Conservation (phyloP, 768 basidiomycete genomes). For the Hygrocybe punicea region DNA sequence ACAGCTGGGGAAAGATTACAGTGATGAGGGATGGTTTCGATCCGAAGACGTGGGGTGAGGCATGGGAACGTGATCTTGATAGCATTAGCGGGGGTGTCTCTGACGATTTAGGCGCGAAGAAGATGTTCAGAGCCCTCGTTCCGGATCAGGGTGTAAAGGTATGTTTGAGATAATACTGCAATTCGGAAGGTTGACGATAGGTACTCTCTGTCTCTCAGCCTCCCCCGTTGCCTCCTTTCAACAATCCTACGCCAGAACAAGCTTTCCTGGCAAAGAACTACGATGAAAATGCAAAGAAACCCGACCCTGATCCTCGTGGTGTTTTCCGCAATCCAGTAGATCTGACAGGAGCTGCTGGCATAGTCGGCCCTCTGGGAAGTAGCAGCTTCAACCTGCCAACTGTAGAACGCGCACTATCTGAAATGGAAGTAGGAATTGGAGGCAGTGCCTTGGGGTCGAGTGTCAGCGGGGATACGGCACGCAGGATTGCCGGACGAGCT, state of each 20-base stretch:
- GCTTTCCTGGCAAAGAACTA: slow-evolving; percentile 87
- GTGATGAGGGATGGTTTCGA: slow-evolving; percentile 92
- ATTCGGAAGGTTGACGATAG: background rate
- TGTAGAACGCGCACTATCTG: slow-evolving; percentile 82
- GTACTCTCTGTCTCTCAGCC: slow-evolving; percentile 38
- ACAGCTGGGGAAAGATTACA: slow-evolving; percentile 93
- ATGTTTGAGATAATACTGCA: slow-evolving; percentile 22
- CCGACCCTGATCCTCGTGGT: slow-evolving; percentile 84
- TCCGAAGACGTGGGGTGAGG: slow-evolving; percentile 71
- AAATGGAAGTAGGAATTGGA: slow-evolving; percentile 72
- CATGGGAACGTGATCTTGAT: slow-evolving; percentile 71
- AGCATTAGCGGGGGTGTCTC: slow-evolving; percentile 38
- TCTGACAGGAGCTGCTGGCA: slow-evolving; percentile 56
- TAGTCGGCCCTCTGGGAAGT: slow-evolving; percentile 91
- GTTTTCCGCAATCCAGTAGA: slow-evolving; percentile 80
- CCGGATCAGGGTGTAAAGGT: slow-evolving; percentile 76
- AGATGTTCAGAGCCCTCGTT: slow-evolving; percentile 66
- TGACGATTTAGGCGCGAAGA: slow-evolving; percentile 60
- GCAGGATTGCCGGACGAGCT: slow-evolving; percentile 29
- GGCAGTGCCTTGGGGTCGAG: slow-evolving; percentile 5
- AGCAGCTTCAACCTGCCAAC: slow-evolving; percentile 81
- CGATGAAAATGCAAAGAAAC: slow-evolving; percentile 86
- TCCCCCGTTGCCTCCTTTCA: slow-evolving; percentile 68
- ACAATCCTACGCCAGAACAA: slow-evolving; percentile 83
- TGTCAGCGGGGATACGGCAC: slow-evolving; percentile 24